These are phyloP conservation scores for Domatiomyces globalis DNA, from an alignment of 2,329 filamentous ascomycete genomes.

Conservation along the genomic window DNA sequence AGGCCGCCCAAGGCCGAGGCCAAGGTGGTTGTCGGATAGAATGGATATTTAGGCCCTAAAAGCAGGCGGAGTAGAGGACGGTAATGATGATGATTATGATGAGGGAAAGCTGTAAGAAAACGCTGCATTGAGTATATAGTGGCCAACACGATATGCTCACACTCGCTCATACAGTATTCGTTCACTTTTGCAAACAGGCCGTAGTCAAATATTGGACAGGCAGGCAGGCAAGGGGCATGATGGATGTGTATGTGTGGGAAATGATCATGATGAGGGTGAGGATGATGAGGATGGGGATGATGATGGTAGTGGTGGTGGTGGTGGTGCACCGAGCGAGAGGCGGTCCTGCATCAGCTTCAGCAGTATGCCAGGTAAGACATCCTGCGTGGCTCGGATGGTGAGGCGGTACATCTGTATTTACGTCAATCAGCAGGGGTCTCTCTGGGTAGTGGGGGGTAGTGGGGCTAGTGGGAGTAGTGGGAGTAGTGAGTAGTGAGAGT, in stretches of 20 bases:
- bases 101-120: too few species aligned
- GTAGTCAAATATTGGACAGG: too few species aligned
- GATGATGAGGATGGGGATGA: too few species aligned
- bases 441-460: too few species aligned
- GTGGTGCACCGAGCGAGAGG: conserved; percentile 41
- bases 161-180: too few species aligned
- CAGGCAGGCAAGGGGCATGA: too few species aligned
- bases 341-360: conserved; percentile 79
- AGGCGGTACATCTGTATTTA: conserved; percentile 72
- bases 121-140: too few species aligned
- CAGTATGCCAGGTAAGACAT: conserved; percentile 65
- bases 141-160: too few species aligned
- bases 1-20: conserved; percentile 68
- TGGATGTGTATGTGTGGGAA: too few species aligned
- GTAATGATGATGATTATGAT: background rate
- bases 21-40: conserved; percentile 40
- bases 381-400: conserved; percentile 87
- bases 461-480: background rate
- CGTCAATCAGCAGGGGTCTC: conserved; percentile 16
- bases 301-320: background rate
- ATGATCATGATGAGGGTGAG: too few species aligned
- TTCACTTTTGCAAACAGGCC: too few species aligned
- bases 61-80: background rate
- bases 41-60: background rate
- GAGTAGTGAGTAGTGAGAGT: background rate